A percentile compares a stretch with the other conserved stretches of the same genome.
Conservation (phyloP, 768 basidiomycete species). For the Pisolithus sp. region DNA sequence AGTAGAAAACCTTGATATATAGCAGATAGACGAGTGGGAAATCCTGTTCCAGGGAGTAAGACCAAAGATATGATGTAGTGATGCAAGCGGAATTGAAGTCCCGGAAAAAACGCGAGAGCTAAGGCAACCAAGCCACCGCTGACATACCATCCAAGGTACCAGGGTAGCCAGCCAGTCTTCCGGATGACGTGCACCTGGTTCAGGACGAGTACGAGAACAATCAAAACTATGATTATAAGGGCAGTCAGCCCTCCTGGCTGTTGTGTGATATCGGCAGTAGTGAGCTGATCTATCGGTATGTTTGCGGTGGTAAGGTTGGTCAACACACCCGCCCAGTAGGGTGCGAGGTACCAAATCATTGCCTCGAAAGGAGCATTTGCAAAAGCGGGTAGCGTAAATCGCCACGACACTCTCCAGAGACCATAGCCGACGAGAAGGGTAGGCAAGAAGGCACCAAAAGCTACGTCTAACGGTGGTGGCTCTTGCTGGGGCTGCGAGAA, state of each 20-base stretch:
- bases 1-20: constrained; percentile 78
- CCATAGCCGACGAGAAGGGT: constrained; percentile 70
- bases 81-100: constrained; percentile 64
- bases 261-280: constrained; percentile 56
- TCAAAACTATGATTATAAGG: constrained; percentile 59
- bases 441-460: constrained; percentile 74
- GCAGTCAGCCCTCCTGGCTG: constrained; percentile 63
- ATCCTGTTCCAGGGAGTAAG: constrained; percentile 71
- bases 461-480: constrained; percentile 65
- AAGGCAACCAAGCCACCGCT: constrained; percentile 59
- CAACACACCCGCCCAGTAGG: constrained; percentile 75
- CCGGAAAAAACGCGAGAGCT: constrained; percentile 64
- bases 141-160: constrained; percentile 71
- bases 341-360: constrained; percentile 64
- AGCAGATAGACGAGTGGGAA: constrained; percentile 74
- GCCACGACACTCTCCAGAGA: constrained; percentile 72
- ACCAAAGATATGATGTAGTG: constrained; percentile 77
- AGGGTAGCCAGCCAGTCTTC: constrained; percentile 77
- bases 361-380: constrained; percentile 63
- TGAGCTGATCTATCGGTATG: constrained; percentile 75
- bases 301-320: constrained; percentile 64
- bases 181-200: constrained; percentile 82
- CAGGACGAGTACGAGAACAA: constrained; percentile 51
- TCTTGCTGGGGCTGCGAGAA: constrained; percentile 67
- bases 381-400: constrained; percentile 71